These are phyloP conservation scores for Knoxia roxburghii DNA, from an alignment of 257 asterid species.

Conservation along the genomic window DNA sequence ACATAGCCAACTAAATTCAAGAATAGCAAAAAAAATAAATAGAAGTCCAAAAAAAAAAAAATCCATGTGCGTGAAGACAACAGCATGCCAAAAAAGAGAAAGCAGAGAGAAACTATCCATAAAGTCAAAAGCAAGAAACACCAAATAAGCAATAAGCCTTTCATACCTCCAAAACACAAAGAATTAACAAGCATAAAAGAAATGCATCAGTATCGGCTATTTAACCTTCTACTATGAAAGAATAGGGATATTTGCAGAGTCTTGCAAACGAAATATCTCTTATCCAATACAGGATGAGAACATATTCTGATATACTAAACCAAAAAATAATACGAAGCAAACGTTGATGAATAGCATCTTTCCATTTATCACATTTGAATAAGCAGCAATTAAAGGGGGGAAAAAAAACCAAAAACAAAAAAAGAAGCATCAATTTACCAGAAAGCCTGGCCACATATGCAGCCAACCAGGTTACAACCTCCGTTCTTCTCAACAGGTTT, in stretches of 20 bases:
- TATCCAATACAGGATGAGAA: background rate
- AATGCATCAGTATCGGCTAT: background rate
- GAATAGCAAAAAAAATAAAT: slow-evolving; percentile 7
- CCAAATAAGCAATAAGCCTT: background rate
- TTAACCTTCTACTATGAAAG: background rate
- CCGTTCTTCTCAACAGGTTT: slow-evolving; percentile 98
- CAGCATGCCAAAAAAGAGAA: background rate
- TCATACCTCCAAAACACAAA: background rate
- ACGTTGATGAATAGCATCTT: background rate
- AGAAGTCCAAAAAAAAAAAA: slow-evolving; percentile 6
- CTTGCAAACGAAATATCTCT: background rate
- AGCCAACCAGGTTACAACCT: slow-evolving; percentile 89
- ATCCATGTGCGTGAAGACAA: background rate
- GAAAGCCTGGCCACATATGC: slow-evolving; percentile 94
- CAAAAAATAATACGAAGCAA: background rate
- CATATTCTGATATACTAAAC: background rate
- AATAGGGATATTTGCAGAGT: background rate
- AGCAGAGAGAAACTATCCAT: background rate
- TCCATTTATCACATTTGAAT: background rate
- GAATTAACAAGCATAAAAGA: background rate
- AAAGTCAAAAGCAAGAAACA: background rate
- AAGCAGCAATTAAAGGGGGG: background rate
- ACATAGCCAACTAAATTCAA: slow-evolving; percentile 76
- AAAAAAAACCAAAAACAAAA: slow-evolving; percentile 10
- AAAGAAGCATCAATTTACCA: slow-evolving; percentile 60